Conservation (phyloP, 148 eudicot species). For the Cornus controversa region DNA sequence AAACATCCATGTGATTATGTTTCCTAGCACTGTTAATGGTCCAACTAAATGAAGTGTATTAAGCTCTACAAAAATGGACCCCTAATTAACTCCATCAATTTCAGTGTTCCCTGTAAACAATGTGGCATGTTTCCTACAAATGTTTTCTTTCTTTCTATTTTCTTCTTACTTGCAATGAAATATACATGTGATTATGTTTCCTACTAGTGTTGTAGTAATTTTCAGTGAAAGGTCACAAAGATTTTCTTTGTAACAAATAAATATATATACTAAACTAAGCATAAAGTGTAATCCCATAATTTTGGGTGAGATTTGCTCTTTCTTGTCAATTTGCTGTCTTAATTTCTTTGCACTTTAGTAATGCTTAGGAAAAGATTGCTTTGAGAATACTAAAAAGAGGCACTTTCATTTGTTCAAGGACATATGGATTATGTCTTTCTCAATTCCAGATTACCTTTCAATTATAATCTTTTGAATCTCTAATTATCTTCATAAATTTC, state of each 20-base stretch:
- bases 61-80: slow-evolving; percentile 49
- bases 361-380: slow-evolving; percentile 14
- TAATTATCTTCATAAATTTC: slow-evolving; percentile 15
- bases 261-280: slow-evolving; percentile 1
- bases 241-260: background rate
- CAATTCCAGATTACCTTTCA: slow-evolving; percentile 32
- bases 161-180: background rate
- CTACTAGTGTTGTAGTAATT: no score
- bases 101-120: slow-evolving; percentile 31
- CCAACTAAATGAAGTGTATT: slow-evolving; percentile 33
- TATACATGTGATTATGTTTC: no score
- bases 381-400: slow-evolving; percentile 20
- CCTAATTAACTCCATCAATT: slow-evolving; percentile 19
- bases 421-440: slow-evolving; percentile 43
- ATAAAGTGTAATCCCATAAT: slow-evolving; percentile 8
- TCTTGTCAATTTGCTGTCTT: slow-evolving; percentile 52
- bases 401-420: slow-evolving; percentile 29
- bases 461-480: slow-evolving; percentile 13
- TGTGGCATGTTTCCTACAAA: slow-evolving; percentile 34
- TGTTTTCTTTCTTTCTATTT: background rate
- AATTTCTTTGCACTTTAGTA: slow-evolving; percentile 9
- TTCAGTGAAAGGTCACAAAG: background rate
- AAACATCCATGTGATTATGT: slow-evolving; percentile 77
- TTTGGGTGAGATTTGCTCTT: slow-evolving; percentile 37
- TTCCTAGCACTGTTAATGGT: slow-evolving; percentile 27